Evolutionary conservation across 768 basidiomycete species (phyloP), one percentile per base, ranked within the genome.

Genomic region (Rickenella mellea): DNA sequence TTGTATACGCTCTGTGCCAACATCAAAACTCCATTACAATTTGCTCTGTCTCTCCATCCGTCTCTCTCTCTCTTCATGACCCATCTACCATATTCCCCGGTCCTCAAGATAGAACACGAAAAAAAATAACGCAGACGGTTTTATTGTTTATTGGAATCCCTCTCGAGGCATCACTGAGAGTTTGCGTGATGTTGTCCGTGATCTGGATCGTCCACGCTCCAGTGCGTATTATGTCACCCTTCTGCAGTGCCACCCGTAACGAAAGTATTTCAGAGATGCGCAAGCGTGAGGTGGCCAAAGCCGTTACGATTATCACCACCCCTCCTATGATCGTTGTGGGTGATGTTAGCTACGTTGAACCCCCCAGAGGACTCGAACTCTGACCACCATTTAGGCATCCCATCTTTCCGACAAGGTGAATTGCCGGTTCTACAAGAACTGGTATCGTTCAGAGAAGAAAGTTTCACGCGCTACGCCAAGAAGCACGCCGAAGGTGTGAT

Each of bases 401-500:
- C 96, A 99, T 66, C 78, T 99, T 31, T 93, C 90, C 28, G 96
- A 97, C 64, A 93, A 97, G 64, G 63, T 98, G 64, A 99, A 94
- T 71, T 88, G 96, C 59, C 81, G 96, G 55, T 97, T 99, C 83
- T 97, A 98, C 85, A 93, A 92, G 78, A 96, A 94, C 79, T 97
- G 94, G 93, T 98, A 98, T 76, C 83, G 89, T 55, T 94, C 91
- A 39, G 98, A 99, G 87, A 98, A 98, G 80, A 99, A 99, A 82
- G 96, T 29, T 99, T 98, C 80, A 99, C 96, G 59, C 90, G 91
- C 62, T 99, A 99, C 68, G 93, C 96, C 64, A 96, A 96, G 82
- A 98, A 94, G 73, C 85, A 94, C 64, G 86, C 93, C 45, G 94
- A 97, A 64, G 86, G 91, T 58, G 77, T 78, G 52, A 91, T 90